A percentile compares a stretch with the other conserved stretches of the same genome.
These are phyloP conservation scores for Gyromitra esculenta DNA, from an alignment of 2,329 filamentous ascomycete species.

Conservation along the genomic window DNA sequence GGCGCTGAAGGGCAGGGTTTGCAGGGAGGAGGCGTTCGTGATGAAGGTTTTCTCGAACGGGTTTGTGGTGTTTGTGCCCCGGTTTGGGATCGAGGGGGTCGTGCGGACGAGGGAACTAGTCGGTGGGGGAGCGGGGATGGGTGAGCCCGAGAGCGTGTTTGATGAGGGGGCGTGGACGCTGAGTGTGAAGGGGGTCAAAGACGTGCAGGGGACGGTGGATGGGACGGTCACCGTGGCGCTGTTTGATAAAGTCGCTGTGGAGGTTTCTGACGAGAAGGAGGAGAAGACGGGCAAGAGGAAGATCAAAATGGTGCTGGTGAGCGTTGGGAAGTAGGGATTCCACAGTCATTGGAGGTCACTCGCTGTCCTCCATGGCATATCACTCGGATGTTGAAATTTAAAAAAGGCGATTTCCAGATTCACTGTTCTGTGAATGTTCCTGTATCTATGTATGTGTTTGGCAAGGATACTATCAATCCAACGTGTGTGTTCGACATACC, in stretches of 20 bases:
- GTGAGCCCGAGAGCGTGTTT: slow-evolving; percentile 80
- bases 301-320: slow-evolving; percentile 77
- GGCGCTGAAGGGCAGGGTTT: slow-evolving; percentile 79
- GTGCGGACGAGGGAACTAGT: slow-evolving; percentile 86
- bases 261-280: slow-evolving; percentile 91
- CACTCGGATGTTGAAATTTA: background rate
- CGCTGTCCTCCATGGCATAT: slow-evolving; percentile 7
- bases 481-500: no score
- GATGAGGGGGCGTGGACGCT: slow-evolving; percentile 87
- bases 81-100: slow-evolving; percentile 93
- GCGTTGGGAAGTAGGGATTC: slow-evolving; percentile 29
- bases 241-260: slow-evolving; percentile 90
- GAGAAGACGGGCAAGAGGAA: slow-evolving; percentile 95
- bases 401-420: no score
- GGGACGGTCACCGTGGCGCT: slow-evolving; percentile 72
- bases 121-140: slow-evolving; percentile 65
- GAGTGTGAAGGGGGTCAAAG: slow-evolving; percentile 62
- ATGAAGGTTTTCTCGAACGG: slow-evolving; percentile 98
- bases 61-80: slow-evolving; percentile 93
- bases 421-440: no score
- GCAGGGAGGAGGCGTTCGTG: slow-evolving; percentile 90
- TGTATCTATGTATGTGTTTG: no score
- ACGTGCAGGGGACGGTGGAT: slow-evolving; percentile 61
- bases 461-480: no score
- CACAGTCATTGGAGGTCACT: no score